Percentiles rank a stretch among this genome's conserved stretches.
phyloP scores from a whole-genome alignment of 306 rosid genomes.

The Mimosa pudica region DNA sequence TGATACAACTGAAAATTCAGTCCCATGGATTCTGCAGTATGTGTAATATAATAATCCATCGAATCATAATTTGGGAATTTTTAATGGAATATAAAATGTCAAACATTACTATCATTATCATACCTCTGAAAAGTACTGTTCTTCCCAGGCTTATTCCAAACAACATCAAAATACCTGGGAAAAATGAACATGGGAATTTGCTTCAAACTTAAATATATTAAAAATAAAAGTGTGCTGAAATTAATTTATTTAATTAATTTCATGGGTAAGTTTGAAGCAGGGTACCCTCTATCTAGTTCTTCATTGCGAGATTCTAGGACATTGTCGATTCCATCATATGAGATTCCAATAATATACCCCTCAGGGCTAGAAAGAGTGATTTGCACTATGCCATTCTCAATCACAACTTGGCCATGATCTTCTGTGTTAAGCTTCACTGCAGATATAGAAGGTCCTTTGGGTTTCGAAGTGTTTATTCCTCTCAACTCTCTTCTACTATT shows the following conservation, averaged over 20 bases:
- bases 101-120: conserved; percentile 13
- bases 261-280: neutral
- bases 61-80: neutral
- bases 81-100: neutral
- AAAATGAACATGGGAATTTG: neutral
- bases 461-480: neutral
- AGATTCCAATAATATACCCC: conserved; percentile 63
- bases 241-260: conserved; percentile 7
- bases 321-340: conserved; percentile 63
- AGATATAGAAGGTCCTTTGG: neutral
- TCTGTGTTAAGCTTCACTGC: conserved; percentile 30
- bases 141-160: conserved; percentile 52
- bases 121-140: conserved; percentile 38
- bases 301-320: conserved; percentile 49
- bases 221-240: neutral
- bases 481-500: conserved; percentile 22
- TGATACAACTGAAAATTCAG: conserved; percentile 41
- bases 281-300: conserved; percentile 65
- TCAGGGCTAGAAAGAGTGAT: conserved; percentile 56
- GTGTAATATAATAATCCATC: neutral
- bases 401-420: conserved; percentile 30
- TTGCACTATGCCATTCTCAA: conserved; percentile 71
- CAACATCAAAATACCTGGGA: conserved; percentile 71
- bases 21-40: conserved; percentile 56
- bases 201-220: neutral